Evolutionary conservation across 495 filamentous ascomycete species (phyloP), one percentile per base, ranked within the genome.

Genomic region (Melanomma pulvis-pyrius): DNA sequence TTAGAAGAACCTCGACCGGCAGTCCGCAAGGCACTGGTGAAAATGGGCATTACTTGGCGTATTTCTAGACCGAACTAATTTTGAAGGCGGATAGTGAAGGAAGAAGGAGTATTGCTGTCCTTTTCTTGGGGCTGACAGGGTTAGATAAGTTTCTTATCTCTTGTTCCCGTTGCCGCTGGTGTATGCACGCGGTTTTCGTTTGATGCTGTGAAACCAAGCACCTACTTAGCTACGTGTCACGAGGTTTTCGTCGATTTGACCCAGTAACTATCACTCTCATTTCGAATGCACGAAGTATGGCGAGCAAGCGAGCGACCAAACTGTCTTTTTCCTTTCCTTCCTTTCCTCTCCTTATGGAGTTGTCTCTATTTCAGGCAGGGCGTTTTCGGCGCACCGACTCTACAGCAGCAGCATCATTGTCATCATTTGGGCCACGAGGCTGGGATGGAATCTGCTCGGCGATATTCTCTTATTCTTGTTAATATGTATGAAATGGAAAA

Each of bases 1-100:
- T 44, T 41, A 57, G 53, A 57, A 54, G n/a, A 11, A 32, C 21
- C 8, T 54, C 11, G 11, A 54, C 7, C 51, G 32, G 51, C 21
- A 9, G 51, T 1, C 29, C 25, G 17, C n/a, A 7, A 32, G 19
- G 51, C 51, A 54, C 11, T 11, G 28, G n/a, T 11, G 8, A 34
- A 44, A 44, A 44, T 44, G 4, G 39, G 39, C 13, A 15, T 44
- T 15, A 7, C n/a, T 44, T 6, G 39, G 39, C n/a, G 39, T 15
- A 44, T 44, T 44, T 44, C 9, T 15, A n/a, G 2, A 15, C 8
- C n/a, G 9, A n/a, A 6, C 2, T 44, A 6, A n/a, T 44, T 44
- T 44, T 17, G 2, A 15, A 15, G 9, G n/a, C 9, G 39, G n/a
- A n/a, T 17, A 15, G 9, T 44, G 39, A 44, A 7, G 9, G 13